Conservation (phyloP, 2,329 filamentous ascomycete species). For the Cordyceps sp. region DNA sequence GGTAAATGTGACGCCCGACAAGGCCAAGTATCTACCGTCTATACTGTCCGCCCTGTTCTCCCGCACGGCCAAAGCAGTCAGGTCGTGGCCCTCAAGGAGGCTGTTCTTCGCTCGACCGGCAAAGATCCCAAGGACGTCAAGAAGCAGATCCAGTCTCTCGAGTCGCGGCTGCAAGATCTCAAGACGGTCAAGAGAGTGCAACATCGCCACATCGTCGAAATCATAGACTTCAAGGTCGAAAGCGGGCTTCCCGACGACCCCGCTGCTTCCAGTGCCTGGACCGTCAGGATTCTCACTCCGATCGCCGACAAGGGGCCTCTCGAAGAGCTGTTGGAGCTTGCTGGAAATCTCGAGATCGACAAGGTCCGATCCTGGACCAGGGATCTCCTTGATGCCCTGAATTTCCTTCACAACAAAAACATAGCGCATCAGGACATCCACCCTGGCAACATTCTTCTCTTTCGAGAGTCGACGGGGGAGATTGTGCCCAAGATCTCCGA, state of each 20-base stretch:
- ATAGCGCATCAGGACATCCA: constrained; percentile 75
- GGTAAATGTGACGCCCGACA: constrained; percentile 50
- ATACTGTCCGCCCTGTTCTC: constrained; percentile 55
- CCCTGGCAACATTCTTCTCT: constrained; percentile 62
- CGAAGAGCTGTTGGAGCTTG: constrained; percentile 64
- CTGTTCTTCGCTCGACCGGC: constrained; percentile 37
- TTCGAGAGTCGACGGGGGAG: constrained; percentile 50
- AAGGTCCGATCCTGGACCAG: constrained; percentile 82
- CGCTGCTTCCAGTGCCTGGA: constrained; percentile 35
- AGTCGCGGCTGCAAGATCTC: constrained; percentile 58
- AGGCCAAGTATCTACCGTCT: constrained; percentile 50
- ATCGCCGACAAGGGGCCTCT: constrained; percentile 71
- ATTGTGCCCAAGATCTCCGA: constrained; percentile 62
- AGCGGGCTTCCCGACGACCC: constrained; percentile 25
- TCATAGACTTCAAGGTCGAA: constrained; percentile 73
- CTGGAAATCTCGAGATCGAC: constrained; percentile 54
- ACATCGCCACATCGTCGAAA: constrained; percentile 60
- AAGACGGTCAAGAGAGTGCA: constrained; percentile 57
- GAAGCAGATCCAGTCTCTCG: constrained; percentile 59
- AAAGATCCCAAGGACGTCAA: constrained; percentile 51
- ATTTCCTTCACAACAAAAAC: constrained; percentile 72
- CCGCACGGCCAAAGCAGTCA: constrained; percentile 36
- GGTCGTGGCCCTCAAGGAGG: constrained; percentile 59
- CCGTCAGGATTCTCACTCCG: constrained; percentile 58
- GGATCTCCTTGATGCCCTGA: constrained; percentile 75